Evolutionary conservation across 495 filamentous ascomycete genomes (phyloP).

Genomic region (Penicillium canescens): DNA sequence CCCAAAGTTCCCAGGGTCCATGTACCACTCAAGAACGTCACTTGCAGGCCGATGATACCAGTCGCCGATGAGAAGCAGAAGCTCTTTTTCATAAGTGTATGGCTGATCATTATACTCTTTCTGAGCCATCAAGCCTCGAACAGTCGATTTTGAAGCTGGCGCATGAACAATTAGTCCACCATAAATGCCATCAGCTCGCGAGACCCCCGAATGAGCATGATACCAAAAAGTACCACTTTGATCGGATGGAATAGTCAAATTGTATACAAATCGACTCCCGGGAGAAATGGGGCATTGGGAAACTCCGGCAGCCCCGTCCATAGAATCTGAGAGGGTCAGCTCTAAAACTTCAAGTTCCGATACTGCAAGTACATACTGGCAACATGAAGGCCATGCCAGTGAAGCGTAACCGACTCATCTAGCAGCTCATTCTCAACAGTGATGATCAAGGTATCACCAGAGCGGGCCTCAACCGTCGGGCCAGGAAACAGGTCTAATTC

Average conservation of each 20-base stretch:
- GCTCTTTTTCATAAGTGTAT: conserved; percentile 39
- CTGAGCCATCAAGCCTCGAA: conserved; percentile 24
- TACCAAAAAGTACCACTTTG: conserved; percentile 85
- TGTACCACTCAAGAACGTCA: conserved; percentile 49
- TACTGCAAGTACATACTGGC: conserved; percentile 41
- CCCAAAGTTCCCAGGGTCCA: conserved; percentile 41
- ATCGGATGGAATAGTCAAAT: conserved; percentile 70
- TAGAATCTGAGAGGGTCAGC: conserved; percentile 38
- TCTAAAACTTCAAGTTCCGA: neutral
- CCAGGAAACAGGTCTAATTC: conserved; percentile 36
- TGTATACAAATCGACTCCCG: conserved; percentile 67
- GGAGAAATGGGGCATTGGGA: conserved; percentile 68
- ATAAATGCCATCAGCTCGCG: conserved; percentile 73
- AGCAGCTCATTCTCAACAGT: conserved; percentile 68
- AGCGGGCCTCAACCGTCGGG: conserved; percentile 39
- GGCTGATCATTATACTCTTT: neutral
- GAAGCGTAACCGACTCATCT: conserved; percentile 67
- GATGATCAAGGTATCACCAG: conserved; percentile 69
- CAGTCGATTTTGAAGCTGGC: conserved; percentile 35
- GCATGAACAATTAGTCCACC: conserved; percentile 73
- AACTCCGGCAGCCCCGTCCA: conserved; percentile 71
- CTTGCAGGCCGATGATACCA: conserved; percentile 50
- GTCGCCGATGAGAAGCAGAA: conserved; percentile 51
- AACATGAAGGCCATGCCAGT: conserved; percentile 81
- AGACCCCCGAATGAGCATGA: conserved; percentile 67